These are phyloP conservation scores for Naegleria fowleri DNA, from an alignment of 208 protist species.

Conservation along the genomic window DNA sequence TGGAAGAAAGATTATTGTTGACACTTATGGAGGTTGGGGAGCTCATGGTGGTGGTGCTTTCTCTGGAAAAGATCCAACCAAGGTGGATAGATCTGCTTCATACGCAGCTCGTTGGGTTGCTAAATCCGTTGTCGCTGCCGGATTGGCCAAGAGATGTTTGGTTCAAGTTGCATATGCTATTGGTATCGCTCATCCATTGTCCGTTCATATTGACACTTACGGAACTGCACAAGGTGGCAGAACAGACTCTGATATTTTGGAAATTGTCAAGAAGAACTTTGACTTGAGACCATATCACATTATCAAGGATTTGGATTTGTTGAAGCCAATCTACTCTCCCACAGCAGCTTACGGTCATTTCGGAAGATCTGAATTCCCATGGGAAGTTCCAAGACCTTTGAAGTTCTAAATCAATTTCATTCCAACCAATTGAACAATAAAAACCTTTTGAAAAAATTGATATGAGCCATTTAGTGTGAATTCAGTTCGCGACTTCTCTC, in stretches of 20 bases:
- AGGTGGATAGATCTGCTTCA: conserved; percentile 98
- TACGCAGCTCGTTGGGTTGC: conserved; percentile 98
- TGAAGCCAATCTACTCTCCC: conserved; percentile 89
- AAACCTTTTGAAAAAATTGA: no score
- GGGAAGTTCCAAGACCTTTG: conserved; percentile 71
- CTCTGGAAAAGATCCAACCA: conserved; percentile 99
- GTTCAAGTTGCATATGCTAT: conserved; percentile 99
- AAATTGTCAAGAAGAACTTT: conserved; percentile 95
- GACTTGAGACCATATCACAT: conserved; percentile 94
- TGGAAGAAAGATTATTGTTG: conserved; percentile 99
- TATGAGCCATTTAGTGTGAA: no score
- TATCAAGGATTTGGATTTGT: conserved; percentile 89
- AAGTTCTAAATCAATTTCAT: neutral
- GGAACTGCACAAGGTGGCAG: conserved; percentile 71
- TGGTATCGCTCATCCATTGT: conserved; percentile 94
- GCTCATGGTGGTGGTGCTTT: conserved; percentile 99
- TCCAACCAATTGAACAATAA: no score
- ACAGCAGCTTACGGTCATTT: conserved; percentile 98
- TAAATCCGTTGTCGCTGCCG: conserved; percentile 94
- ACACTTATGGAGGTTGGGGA: conserved; percentile 99
- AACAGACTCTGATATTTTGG: conserved; percentile 52
- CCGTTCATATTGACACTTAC: conserved; percentile 97
- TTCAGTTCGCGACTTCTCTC: no score
- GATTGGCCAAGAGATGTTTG: conserved; percentile 81
- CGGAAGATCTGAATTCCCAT: conserved; percentile 93